Conservation (phyloP, 495 filamentous ascomycete species). For the Clohesyomyces aquaticus region DNA sequence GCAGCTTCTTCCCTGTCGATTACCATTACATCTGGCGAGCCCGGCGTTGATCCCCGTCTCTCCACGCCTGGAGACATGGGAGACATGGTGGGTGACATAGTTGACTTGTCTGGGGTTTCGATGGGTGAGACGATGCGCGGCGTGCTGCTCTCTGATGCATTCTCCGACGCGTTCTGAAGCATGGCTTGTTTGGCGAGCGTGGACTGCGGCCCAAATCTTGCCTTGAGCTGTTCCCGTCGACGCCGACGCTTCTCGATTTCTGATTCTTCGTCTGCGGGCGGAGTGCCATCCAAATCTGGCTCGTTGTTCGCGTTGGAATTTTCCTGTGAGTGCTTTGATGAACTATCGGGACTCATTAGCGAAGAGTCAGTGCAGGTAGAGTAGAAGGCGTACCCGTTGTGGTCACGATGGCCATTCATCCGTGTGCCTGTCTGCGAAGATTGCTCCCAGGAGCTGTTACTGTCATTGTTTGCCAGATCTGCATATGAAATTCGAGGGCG, state of each 20-base stretch:
- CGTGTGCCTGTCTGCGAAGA: background rate
- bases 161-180: conserved; percentile 61
- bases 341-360: background rate
- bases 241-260: background rate
- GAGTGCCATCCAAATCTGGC: background rate
- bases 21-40: conserved; percentile 59
- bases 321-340: background rate
- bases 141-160: conserved; percentile 59
- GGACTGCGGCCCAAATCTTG: background rate
- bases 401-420: background rate
- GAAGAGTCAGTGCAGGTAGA: background rate
- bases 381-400: background rate
- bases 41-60: conserved; percentile 48
- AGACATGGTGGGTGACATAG: conserved; percentile 44
- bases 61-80: conserved; percentile 55
- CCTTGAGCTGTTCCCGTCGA: background rate
- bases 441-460: background rate
- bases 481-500: background rate
- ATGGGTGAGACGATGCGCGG: conserved; percentile 53
- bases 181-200: conserved; percentile 73
- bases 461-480: background rate
- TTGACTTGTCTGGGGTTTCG: conserved; percentile 26
- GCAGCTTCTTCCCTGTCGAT: conserved; percentile 66
- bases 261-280: background rate
- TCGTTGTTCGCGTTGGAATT: background rate